phyloP scores from a whole-genome alignment of 371 early-diverging fungal genomes.

The Parasitella parasitica region DNA sequence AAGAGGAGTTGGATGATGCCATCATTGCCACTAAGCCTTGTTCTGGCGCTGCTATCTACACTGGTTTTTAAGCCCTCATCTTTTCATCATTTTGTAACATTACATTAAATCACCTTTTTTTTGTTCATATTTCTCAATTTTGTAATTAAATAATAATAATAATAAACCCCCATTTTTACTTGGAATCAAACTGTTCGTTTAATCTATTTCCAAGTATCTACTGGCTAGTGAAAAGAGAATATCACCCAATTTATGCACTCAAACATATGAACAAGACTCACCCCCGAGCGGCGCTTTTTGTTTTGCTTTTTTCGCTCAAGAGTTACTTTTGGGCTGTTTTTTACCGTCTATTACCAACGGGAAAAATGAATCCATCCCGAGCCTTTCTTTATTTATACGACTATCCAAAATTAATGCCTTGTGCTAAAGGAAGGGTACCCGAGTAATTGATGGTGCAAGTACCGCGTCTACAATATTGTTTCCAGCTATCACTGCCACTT shows the following conservation, averaged over 20 bases:
- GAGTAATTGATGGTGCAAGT: slow-evolving; percentile 91
- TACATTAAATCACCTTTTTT: not conserved
- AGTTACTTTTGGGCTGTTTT: no score
- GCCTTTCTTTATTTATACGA: no score
- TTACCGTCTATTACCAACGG: no score
- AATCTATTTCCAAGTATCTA: no score
- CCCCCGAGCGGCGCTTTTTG: no score
- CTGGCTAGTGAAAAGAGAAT: no score
- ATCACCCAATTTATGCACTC: no score
- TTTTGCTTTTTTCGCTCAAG: no score
- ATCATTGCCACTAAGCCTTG: slow-evolving; percentile 67
- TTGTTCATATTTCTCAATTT: not conserved
- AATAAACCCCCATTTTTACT: no score
- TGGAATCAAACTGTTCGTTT: no score
- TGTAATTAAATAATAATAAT: not conserved
- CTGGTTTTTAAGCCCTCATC: slow-evolving; percentile 27
- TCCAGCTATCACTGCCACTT: slow-evolving; percentile 93
- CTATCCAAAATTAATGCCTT: slow-evolving; percentile 96
- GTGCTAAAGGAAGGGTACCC: slow-evolving; percentile 92
- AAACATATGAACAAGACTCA: no score
- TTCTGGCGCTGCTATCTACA: slow-evolving; percentile 56
- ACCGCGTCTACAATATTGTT: slow-evolving; percentile 82
- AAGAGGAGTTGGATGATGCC: slow-evolving; percentile 50
- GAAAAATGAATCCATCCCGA: no score
- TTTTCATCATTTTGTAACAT: not conserved